These are phyloP conservation scores for Ascochyta rabiei DNA, from an alignment of 2,329 filamentous ascomycete species.

Conservation along the genomic window DNA sequence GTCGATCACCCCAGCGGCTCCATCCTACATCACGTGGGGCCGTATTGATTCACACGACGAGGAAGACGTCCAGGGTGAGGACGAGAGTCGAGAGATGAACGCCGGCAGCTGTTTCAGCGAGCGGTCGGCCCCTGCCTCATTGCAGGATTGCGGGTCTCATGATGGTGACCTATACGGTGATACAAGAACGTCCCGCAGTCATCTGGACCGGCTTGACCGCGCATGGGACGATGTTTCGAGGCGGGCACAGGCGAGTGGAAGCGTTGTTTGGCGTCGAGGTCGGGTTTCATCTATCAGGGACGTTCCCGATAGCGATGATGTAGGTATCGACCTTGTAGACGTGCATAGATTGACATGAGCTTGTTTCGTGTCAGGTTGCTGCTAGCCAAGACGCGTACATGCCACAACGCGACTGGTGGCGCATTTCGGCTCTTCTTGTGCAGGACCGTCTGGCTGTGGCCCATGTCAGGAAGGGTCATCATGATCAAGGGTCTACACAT, in stretches of 20 bases:
- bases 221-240: constrained; percentile 17
- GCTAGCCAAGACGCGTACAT: neutral
- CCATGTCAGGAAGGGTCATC: neutral
- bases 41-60: constrained; percentile 6
- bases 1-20: constrained; percentile 24
- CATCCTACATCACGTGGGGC: constrained; percentile 4
- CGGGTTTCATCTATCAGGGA: constrained; percentile 19
- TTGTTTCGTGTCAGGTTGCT: neutral
- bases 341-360: constrained; percentile 20
- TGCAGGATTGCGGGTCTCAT: constrained; percentile 35
- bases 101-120: constrained; percentile 18
- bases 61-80: constrained; percentile 14
- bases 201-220: constrained; percentile 19
- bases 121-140: constrained; percentile 28
- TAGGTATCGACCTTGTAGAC: constrained; percentile 27
- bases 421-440: neutral
- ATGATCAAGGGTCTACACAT: neutral
- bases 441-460: neutral
- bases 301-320: constrained; percentile 21
- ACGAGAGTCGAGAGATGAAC: constrained; percentile 13
- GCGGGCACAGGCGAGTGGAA: constrained; percentile 17
- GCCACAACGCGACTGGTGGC: neutral
- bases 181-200: constrained; percentile 26
- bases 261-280: constrained; percentile 4
- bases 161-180: constrained; percentile 21